Base-by-base conservation (phyloP, 768 basidiomycete species). In the Auriscalpium microsporum region DNA sequence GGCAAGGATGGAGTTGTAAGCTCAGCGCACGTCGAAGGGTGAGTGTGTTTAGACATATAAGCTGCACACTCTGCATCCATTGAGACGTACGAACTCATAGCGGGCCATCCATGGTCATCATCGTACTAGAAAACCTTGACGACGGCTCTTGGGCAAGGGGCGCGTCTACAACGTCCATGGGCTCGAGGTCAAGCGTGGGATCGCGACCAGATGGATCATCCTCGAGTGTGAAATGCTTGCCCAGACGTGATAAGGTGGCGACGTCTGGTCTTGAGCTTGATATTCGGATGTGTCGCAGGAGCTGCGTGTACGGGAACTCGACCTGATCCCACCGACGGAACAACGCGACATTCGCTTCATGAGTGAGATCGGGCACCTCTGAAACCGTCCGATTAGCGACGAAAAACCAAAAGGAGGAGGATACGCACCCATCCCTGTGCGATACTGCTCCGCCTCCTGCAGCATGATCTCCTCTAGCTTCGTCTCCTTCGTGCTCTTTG, bases 281-380 rank as follows among this genome's bases (percentile, higher is more conserved):
- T 69, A 93, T 83, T 55, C 87, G 82, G 58, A 91, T 80, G 68
- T 86, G 88, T 45, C 87, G 84, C 51, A 93, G 73, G 14, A 83
- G 75, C 51, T 86, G 77, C 42, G 86, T 75, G 66, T 78, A 93
- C 5, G 85, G 79, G 4, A 81, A 70, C 62, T 90, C 87, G 56
- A 79, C 81, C 60, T 87, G 83, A 62, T 91, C 87, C 90, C 90
- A 93, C 56, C 72, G 70, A 42, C 86, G 78, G 66, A 90, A 89
- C 4, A 91, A 72, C 33, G 78, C 77, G 40, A 88, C 84, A 14
- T 80, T 92, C 10, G 74, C 67, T n/a, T 72, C 68, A 59, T 92
- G 81, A 0, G 88, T 91, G 28, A 93, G 75, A 68, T 93, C 90
- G 8, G 82, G 78, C 36, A 92, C 76, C 72, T 93, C 90, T 92